Evolutionary conservation across 306 rosid genomes (phyloP).

Genomic region (Quercus glauca): DNA sequence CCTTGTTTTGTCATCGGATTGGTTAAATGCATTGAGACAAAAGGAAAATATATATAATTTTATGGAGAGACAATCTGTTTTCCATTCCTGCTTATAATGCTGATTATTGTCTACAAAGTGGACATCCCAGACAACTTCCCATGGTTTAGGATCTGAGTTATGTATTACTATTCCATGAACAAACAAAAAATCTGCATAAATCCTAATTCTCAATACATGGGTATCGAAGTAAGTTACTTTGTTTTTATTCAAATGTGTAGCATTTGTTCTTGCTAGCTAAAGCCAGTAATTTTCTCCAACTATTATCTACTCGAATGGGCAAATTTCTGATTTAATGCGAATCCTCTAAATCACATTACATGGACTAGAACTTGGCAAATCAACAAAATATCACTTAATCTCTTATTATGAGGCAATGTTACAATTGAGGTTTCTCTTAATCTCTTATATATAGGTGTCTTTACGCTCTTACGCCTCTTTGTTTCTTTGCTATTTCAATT

Average conservation of each 20-base stretch:
- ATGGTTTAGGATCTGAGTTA: background rate
- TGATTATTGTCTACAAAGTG: background rate
- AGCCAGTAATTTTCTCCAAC: too few relatives aligned
- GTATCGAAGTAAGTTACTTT: background rate
- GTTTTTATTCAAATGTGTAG: background rate
- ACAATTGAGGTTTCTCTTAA: too few relatives aligned
- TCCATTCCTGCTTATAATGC: background rate
- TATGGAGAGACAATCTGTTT: background rate
- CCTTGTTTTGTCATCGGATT: background rate
- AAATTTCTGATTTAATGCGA: too few relatives aligned
- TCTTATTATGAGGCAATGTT: too few relatives aligned
- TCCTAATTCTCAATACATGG: background rate
- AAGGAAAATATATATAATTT: background rate
- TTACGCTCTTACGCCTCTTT: too few relatives aligned
- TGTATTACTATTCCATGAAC: background rate
- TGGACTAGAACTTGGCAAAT: too few relatives aligned
- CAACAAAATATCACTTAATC: too few relatives aligned
- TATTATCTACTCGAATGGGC: too few relatives aligned
- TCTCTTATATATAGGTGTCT: too few relatives aligned
- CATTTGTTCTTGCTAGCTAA: background rate
- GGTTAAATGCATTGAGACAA: conserved; percentile 4
- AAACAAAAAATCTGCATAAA: background rate
- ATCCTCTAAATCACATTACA: too few relatives aligned
- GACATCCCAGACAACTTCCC: background rate
- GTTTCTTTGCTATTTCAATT: too few relatives aligned